Percentiles rank a stretch among this genome's conserved stretches.
Conservation (phyloP, 2,329 filamentous ascomycete species). For the Endoconidiophora polonica region DNA sequence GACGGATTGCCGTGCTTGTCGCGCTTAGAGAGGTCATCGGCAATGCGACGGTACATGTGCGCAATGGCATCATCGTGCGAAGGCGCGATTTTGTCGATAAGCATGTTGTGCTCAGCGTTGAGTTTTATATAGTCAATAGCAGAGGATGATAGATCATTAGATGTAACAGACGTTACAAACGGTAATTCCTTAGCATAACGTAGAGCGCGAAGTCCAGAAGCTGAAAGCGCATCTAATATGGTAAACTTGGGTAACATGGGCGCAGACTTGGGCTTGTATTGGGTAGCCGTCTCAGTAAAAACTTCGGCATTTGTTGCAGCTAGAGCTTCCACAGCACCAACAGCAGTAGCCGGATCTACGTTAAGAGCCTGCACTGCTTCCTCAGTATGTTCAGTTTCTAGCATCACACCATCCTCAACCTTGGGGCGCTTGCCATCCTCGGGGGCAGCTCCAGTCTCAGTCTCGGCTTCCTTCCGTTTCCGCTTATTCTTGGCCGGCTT, state of each 20-base stretch:
- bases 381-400: neutral
- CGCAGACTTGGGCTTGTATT: constrained; percentile 1
- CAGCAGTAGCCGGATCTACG: neutral
- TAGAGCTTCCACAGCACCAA: neutral
- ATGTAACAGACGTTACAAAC: constrained; percentile 63
- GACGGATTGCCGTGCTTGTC: constrained; percentile 24
- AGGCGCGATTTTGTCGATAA: constrained; percentile 53
- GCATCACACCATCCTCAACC: constrained; percentile 5
- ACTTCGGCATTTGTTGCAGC: neutral
- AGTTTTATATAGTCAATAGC: constrained; percentile 67
- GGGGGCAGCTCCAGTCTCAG: constrained; percentile 22
- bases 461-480: constrained; percentile 25
- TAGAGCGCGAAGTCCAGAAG: constrained; percentile 77
- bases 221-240: constrained; percentile 90
- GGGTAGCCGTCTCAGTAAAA: neutral
- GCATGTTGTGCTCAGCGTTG: constrained; percentile 70
- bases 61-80: constrained; percentile 69
- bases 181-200: constrained; percentile 87
- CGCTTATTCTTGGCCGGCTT: constrained; percentile 21
- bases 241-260: constrained; percentile 39
- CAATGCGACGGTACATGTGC: constrained; percentile 71
- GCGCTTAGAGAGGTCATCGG: constrained; percentile 30
- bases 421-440: constrained; percentile 21
- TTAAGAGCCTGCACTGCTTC: neutral
- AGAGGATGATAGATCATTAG: constrained; percentile 70